phyloP scores from a whole-genome alignment of 2,329 filamentous ascomycete genomes.

The Exophiala lecanii-corni region DNA sequence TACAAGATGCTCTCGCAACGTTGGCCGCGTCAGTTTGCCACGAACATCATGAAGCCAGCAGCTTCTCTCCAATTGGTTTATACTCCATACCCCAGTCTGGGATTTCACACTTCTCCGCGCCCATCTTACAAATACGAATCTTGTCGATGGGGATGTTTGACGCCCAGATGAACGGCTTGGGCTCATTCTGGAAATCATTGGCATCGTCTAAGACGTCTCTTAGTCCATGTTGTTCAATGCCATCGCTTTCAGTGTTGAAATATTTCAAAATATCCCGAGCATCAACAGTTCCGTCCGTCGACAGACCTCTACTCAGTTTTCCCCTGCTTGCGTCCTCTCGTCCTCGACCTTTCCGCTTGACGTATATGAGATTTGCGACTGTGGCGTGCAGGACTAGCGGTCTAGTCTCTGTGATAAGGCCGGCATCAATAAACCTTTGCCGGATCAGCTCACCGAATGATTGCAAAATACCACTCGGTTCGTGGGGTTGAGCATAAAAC shows the following conservation, averaged over 20 bases:
- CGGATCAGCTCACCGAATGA: conserved; percentile 39
- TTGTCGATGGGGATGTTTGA: conserved; percentile 61
- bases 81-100: conserved; percentile 50
- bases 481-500: conserved; percentile 30
- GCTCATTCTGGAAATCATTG: conserved; percentile 22
- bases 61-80: conserved; percentile 42
- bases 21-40: no score
- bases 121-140: conserved; percentile 82
- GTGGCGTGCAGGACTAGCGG: conserved; percentile 77
- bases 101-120: conserved; percentile 62
- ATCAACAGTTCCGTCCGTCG: conserved; percentile 49
- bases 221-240: background rate
- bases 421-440: conserved; percentile 40
- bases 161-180: conserved; percentile 64
- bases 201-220: no score
- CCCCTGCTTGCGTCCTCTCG: no score
- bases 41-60: no score
- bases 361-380: conserved; percentile 79
- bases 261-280: conserved; percentile 33
- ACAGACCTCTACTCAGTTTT: conserved; percentile 12
- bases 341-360: conserved; percentile 15
- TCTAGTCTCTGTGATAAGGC: conserved; percentile 41
- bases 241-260: conserved; percentile 30
- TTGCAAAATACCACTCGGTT: conserved; percentile 37
- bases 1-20: no score